A percentile compares a stretch with the other conserved stretches of the same genome.
Evolutionary conservation across 2,329 filamentous ascomycete species (phyloP).

Genomic region (Truncatella angustata): DNA sequence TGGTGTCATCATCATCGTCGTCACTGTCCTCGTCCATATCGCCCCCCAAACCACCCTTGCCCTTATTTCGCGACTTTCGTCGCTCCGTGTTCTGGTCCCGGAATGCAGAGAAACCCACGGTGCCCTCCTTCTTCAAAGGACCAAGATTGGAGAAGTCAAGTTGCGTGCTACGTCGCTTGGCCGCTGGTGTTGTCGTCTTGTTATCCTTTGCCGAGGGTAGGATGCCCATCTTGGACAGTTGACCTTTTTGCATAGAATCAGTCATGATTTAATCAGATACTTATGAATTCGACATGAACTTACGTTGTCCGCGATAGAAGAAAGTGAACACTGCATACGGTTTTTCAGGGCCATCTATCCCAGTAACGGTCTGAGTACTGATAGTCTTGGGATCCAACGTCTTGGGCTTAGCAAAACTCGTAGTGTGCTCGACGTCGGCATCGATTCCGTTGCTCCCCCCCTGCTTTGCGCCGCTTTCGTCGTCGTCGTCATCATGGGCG

Average conservation of each 20-base stretch:
- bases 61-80: slow-evolving; percentile 61
- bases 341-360: slow-evolving; percentile 92
- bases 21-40: slow-evolving; percentile 72
- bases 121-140: slow-evolving; percentile 81
- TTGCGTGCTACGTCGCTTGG: slow-evolving; percentile 79
- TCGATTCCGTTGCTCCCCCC: slow-evolving; percentile 62
- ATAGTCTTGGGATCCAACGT: slow-evolving; percentile 94
- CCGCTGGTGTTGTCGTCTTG: slow-evolving; percentile 56
- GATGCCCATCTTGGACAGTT: slow-evolving; percentile 96
- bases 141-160: slow-evolving; percentile 83
- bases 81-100: slow-evolving; percentile 67
- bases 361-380: slow-evolving; percentile 98
- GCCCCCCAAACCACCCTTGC: slow-evolving; percentile 52
- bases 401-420: slow-evolving; percentile 96
- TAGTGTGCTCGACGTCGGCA: slow-evolving; percentile 91
- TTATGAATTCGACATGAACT: too few relatives aligned
- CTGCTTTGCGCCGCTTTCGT: slow-evolving; percentile 50
- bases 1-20: slow-evolving; percentile 65
- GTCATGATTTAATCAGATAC: too few relatives aligned
- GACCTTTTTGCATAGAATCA: slow-evolving; percentile 55
- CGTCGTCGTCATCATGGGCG: slow-evolving; percentile 93
- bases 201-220: slow-evolving; percentile 65
- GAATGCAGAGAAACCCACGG: slow-evolving; percentile 87
- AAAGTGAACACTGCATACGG: slow-evolving; percentile 98
- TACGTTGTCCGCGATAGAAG: slow-evolving; percentile 93